A percentile compares a stretch with the other conserved stretches of the same genome.
phyloP scores from a whole-genome alignment of 1,139 yeast species.

The Debaryomyces singareniensis region DNA sequence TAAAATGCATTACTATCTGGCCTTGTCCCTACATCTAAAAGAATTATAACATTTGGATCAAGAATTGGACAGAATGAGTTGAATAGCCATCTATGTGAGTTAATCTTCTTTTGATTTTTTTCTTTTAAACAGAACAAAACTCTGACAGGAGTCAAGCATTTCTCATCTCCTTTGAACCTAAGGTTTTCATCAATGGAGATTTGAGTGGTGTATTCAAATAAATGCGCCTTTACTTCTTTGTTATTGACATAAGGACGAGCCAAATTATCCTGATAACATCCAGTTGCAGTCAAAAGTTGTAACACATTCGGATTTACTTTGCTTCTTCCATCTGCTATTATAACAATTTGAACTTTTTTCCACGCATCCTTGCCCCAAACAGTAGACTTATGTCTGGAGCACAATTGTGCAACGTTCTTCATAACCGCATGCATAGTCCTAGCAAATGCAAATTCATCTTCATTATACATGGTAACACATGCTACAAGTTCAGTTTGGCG shows the following conservation, averaged over 20 bases:
- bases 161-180: conserved; percentile 72
- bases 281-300: conserved; percentile 85
- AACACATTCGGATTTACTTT: conserved; percentile 77
- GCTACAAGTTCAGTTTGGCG: conserved; percentile 86
- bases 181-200: conserved; percentile 78
- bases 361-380: conserved; percentile 96
- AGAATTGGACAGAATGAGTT: conserved; percentile 87
- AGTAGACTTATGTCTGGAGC: conserved; percentile 70
- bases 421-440: conserved; percentile 91
- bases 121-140: conserved; percentile 86
- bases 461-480: conserved; percentile 95
- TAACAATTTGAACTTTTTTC: conserved; percentile 88
- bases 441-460: conserved; percentile 80
- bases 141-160: conserved; percentile 89
- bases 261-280: conserved; percentile 93
- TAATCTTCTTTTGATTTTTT: conserved; percentile 80
- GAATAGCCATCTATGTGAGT: conserved; percentile 93
- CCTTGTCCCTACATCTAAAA: conserved; percentile 89
- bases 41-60: conserved; percentile 80
- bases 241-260: conserved; percentile 91
- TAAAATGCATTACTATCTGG: conserved; percentile 82
- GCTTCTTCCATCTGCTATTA: conserved; percentile 90
- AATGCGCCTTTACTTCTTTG: conserved; percentile 83
- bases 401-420: conserved; percentile 83
- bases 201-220: conserved; percentile 91